Conservation (phyloP, 805 yeast genomes). For the Priceomyces carsonii region DNA sequence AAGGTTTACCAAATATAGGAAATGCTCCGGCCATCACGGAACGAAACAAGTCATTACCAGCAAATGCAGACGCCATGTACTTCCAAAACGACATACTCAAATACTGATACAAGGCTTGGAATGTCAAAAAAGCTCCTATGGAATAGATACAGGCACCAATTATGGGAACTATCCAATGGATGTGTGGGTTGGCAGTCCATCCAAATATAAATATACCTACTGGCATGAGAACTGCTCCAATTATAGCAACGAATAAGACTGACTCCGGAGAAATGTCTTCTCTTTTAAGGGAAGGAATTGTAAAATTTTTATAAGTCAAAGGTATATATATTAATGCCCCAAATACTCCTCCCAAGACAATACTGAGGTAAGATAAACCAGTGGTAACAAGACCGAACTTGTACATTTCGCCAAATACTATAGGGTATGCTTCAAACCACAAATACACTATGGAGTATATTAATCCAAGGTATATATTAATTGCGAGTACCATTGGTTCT, state of each 20-base stretch:
- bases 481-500: slow-evolving; percentile 53
- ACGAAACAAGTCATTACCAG: slow-evolving; percentile 52
- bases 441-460: slow-evolving; percentile 51
- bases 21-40: slow-evolving; percentile 54
- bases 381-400: slow-evolving; percentile 42
- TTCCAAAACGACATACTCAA: slow-evolving; percentile 49
- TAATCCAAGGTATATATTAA: slow-evolving; percentile 48
- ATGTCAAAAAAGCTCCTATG: slow-evolving; percentile 40
- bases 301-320: slow-evolving; percentile 17
- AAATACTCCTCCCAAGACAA: slow-evolving; percentile 41
- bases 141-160: slow-evolving; percentile 44
- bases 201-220: slow-evolving; percentile 46
- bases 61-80: slow-evolving; percentile 56
- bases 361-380: slow-evolving; percentile 32
- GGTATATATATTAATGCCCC: slow-evolving; percentile 35
- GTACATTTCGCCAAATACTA: slow-evolving; percentile 45
- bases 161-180: slow-evolving; percentile 52
- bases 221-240: slow-evolving; percentile 19
- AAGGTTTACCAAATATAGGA: slow-evolving; percentile 60
- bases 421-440: slow-evolving; percentile 59
- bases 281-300: slow-evolving; percentile 14
- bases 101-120: slow-evolving; percentile 52
- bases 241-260: slow-evolving; percentile 32
- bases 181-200: slow-evolving; percentile 42
- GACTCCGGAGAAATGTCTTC: slow-evolving; percentile 34